Evolutionary conservation across 768 basidiomycete genomes (phyloP).

Genomic region (Tephrocybe sp.): DNA sequence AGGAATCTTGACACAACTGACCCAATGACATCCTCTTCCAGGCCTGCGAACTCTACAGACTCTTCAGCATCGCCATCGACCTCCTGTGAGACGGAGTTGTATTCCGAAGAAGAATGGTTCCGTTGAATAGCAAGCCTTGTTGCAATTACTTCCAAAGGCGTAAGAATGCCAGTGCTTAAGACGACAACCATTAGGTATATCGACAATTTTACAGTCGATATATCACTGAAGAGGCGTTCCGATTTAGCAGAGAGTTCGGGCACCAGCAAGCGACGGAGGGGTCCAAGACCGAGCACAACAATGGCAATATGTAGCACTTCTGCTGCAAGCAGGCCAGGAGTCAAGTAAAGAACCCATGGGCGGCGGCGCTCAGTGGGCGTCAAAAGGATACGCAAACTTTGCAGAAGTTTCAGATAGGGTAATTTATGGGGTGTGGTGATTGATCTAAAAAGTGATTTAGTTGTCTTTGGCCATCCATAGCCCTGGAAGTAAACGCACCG

Average conservation of each 20-base stretch:
- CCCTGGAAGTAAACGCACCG: slow-evolving; percentile 44
- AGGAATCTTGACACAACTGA: slow-evolving; percentile 30
- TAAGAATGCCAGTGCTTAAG: slow-evolving; percentile 56
- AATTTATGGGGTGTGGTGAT: slow-evolving; percentile 83
- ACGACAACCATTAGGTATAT: slow-evolving; percentile 59
- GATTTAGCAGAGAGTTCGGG: slow-evolving; percentile 35
- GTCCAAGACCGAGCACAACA: slow-evolving; percentile 47
- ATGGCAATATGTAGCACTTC: slow-evolving; percentile 46
- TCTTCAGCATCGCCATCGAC: slow-evolving; percentile 65
- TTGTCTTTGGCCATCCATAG: background rate
- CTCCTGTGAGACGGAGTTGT: slow-evolving; percentile 74
- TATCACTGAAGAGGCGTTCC: slow-evolving; percentile 34
- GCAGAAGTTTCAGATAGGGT: slow-evolving; percentile 55
- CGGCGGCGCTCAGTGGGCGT: slow-evolving; percentile 79
- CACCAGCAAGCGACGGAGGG: slow-evolving; percentile 45
- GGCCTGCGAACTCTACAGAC: slow-evolving; percentile 60
- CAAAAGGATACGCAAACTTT: slow-evolving; percentile 67
- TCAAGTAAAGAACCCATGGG: slow-evolving; percentile 81
- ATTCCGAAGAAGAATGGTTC: slow-evolving; percentile 76
- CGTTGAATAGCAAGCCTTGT: slow-evolving; percentile 82
- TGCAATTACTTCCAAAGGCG: slow-evolving; percentile 79
- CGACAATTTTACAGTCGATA: slow-evolving; percentile 49
- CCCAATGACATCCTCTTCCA: slow-evolving; percentile 86
- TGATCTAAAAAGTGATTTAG: slow-evolving; percentile 45
- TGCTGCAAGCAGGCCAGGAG: slow-evolving; percentile 71